Conservation (phyloP, 108 stramenopile species). For the Skeletonema marinoi region DNA sequence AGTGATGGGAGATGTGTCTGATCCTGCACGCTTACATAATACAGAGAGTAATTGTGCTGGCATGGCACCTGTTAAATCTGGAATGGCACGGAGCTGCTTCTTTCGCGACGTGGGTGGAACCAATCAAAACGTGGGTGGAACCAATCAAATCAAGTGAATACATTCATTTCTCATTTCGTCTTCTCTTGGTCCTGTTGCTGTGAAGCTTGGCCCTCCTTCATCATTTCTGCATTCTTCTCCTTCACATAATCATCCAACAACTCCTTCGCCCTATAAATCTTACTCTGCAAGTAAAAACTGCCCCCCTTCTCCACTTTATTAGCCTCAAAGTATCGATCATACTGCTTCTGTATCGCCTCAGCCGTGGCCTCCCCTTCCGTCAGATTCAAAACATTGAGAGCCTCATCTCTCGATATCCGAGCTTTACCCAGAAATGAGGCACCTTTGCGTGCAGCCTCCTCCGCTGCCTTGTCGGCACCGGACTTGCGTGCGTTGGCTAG, state of each 20-base stretch:
- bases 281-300: slow-evolving; percentile 98
- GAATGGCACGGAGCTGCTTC: not conserved
- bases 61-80: not conserved
- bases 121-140: too few relatives aligned
- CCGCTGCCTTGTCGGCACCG: slow-evolving; percentile 41
- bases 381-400: slow-evolving; percentile 69
- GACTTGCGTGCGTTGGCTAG: slow-evolving; percentile 48
- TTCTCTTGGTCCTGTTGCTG: not conserved
- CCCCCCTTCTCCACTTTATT: slow-evolving; percentile 95
- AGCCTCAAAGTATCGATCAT: slow-evolving; percentile 89
- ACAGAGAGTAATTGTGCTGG: too few relatives aligned
- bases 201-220: not conserved
- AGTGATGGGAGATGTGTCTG: not conserved
- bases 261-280: slow-evolving; percentile 95
- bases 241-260: slow-evolving; percentile 73
- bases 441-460: slow-evolving; percentile 29
- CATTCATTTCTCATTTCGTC: not conserved
- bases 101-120: not conserved
- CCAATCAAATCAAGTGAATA: not conserved
- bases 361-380: slow-evolving; percentile 57
- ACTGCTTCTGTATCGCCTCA: slow-evolving; percentile 68
- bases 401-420: slow-evolving; percentile 68
- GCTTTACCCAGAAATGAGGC: slow-evolving; percentile 47
- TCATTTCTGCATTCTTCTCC: slow-evolving; percentile 50
- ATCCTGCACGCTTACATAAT: not conserved